phyloP scores from a whole-genome alignment of 257 asterid genomes.

The Solanum tarapatanum region DNA sequence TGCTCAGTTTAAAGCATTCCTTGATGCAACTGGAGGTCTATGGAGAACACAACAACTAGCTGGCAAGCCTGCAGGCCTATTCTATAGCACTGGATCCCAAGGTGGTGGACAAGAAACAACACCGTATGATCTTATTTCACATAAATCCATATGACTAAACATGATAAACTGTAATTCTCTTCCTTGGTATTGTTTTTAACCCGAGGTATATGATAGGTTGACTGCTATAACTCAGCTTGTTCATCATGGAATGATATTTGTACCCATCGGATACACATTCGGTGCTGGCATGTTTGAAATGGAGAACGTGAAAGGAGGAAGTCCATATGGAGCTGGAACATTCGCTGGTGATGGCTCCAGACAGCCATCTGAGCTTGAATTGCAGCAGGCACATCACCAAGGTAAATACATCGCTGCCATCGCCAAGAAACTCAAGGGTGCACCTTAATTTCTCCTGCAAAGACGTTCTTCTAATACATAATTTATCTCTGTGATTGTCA shows the following conservation, averaged over 20 bases:
- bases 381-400: conserved; percentile 47
- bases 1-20: conserved; percentile 79
- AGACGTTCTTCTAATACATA: not conserved
- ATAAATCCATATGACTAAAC: not conserved
- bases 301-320: conserved; percentile 75
- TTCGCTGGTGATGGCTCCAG: conserved; percentile 67
- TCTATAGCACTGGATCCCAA: conserved; percentile 83
- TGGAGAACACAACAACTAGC: conserved; percentile 85
- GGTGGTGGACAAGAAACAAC: conserved; percentile 88
- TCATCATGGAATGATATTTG: conserved; percentile 76
- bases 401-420: conserved; percentile 48
- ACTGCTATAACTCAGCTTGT: conserved; percentile 77
- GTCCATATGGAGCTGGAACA: conserved; percentile 87
- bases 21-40: conserved; percentile 73
- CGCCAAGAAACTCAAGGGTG: conserved; percentile 41
- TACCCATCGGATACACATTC: conserved; percentile 62
- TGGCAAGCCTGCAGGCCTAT: conserved; percentile 85
- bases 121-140: conserved; percentile 25
- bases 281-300: conserved; percentile 84
- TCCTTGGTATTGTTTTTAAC: not conserved
- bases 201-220: conserved; percentile 23
- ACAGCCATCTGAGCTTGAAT: conserved; percentile 41
- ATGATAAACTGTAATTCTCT: not conserved
- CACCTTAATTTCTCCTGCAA: conserved; percentile 15
- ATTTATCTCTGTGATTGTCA: not conserved